Evolutionary conservation across 371 early-diverging fungal genomes (phyloP), one percentile per base, ranked within the genome.

Genomic region (Actinomortierella ambigua): DNA sequence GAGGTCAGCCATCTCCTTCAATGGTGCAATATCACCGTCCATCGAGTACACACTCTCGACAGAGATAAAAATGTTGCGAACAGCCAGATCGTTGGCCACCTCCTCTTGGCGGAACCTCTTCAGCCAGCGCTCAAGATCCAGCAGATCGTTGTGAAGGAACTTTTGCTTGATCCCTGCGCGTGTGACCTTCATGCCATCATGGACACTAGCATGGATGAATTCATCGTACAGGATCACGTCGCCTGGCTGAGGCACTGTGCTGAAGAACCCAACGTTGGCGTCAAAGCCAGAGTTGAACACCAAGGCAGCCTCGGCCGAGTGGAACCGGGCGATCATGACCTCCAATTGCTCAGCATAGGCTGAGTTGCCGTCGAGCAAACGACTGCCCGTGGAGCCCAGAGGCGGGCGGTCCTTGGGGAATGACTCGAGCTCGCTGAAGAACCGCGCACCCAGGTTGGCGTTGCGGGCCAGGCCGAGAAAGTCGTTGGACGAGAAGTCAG

Each of bases 201-300:
- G 93, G 11, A 92, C 90, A 61, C 89, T 88, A 1, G 94, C 93
- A 65, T 94, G 94, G 47, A 92, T 82, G 3, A 85, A 77, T 59
- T 88, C 89, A 61, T 94, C 94, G 58, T 87, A 86, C 5, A 94
- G 28, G 53, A 93, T 76, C 14, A 82, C 75, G 76, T 88, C 90
- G 5, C 83, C 87, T 0, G 81, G 85, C 57, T 88, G 88, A 24
- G 92, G 88, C 0, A 92, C 65, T 1, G 84, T 80, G 29, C 85
- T 79, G 51, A 93, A 87, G 34, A 94, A 77, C 3, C 85, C 81
- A 0, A 86, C 77, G 61, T 94, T 94, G 55, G 94, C 94, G 67
- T 91, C 92, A 64, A 89, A 94, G 0, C 94, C 94, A 17, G 92
- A 91, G 76, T 93, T 92, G 75, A 93, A 92, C 2, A 92, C 76